Percentiles rank a stretch among this genome's conserved stretches.
Evolutionary conservation across 1,284 basidiomycete genomes (phyloP).

Genomic region (Mycena sp.): DNA sequence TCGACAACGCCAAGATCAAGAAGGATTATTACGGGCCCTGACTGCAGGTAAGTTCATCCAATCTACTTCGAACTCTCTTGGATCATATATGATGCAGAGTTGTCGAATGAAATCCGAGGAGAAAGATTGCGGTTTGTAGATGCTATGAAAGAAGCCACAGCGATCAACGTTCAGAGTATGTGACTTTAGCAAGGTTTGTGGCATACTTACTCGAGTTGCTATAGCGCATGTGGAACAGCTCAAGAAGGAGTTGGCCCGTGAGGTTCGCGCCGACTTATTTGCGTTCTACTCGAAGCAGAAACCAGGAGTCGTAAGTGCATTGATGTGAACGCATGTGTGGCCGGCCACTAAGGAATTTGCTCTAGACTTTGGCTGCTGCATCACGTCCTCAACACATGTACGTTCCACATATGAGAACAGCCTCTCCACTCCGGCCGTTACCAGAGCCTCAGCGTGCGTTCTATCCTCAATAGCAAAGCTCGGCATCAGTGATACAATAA

Average conservation of each 20-base stretch:
- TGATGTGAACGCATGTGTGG: too few species aligned
- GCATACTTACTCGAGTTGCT: slow-evolving; percentile 15
- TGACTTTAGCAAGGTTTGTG: neutral
- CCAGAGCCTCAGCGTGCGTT: slow-evolving; percentile 10
- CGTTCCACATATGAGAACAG: slow-evolving; percentile 7
- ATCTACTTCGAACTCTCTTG: neutral
- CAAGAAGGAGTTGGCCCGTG: slow-evolving; percentile 79
- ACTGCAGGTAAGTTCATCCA: slow-evolving; percentile 60
- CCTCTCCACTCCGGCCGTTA: neutral
- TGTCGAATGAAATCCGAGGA: slow-evolving; percentile 83
- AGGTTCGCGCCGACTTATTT: slow-evolving; percentile 78
- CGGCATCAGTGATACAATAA: neutral
- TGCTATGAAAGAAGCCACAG: slow-evolving; percentile 90
- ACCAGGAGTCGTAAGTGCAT: slow-evolving; percentile 38
- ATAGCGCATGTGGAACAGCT: slow-evolving; percentile 86
- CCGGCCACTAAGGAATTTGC: too few species aligned
- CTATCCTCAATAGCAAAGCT: slow-evolving; percentile 1
- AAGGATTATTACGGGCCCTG: slow-evolving; percentile 68
- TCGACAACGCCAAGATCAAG: slow-evolving; percentile 75
- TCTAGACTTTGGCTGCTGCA: too few species aligned
- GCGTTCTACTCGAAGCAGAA: slow-evolving; percentile 78
- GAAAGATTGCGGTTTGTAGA: slow-evolving; percentile 88
- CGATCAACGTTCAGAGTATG: slow-evolving; percentile 84
- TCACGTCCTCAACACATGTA: neutral
- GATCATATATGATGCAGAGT: slow-evolving; percentile 54